phyloP scores from a whole-genome alignment of 2,329 filamentous ascomycete species.

The Exophiala lecanii-corni region DNA sequence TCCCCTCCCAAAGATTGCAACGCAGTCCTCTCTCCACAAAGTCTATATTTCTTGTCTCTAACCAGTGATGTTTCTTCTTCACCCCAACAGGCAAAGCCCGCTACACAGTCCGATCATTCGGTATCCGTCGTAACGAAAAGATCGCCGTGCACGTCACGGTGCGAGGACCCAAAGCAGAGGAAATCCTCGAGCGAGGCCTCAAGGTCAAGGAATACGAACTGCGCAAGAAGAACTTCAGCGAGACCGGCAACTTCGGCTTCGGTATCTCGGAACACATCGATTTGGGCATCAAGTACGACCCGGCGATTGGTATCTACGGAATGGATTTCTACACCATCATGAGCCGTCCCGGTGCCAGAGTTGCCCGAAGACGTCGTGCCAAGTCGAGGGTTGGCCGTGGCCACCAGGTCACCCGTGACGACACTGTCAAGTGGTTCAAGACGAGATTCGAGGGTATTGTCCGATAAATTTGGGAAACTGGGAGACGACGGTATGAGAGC shows the following conservation, averaged over 20 bases:
- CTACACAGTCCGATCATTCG: slow-evolving; percentile 99
- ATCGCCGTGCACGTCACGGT: slow-evolving; percentile 99
- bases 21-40: slow-evolving; percentile 5
- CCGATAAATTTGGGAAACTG: too few species aligned
- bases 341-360: slow-evolving; percentile 97
- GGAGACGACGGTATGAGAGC: too few species aligned
- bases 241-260: slow-evolving; percentile 99
- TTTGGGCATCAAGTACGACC: slow-evolving; percentile 99
- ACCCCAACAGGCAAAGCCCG: slow-evolving; percentile 80
- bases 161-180: slow-evolving; percentile 98
- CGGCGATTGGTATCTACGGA: slow-evolving; percentile 96
- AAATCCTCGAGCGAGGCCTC: slow-evolving; percentile 99
- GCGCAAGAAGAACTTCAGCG: slow-evolving; percentile 98
- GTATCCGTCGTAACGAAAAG: slow-evolving; percentile 99
- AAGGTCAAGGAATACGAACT: slow-evolving; percentile 99
- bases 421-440: slow-evolving; percentile 99
- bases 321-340: slow-evolving; percentile 99
- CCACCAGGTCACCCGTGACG: slow-evolving; percentile 90
- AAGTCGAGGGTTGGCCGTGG: slow-evolving; percentile 78
- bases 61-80: slow-evolving; percentile 1
- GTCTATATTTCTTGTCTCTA: neutral
- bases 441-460: slow-evolving; percentile 97
- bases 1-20: too few species aligned
- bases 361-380: slow-evolving; percentile 88
- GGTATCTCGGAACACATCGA: slow-evolving; percentile 99